A percentile compares a stretch with the other conserved stretches of the same genome.
Evolutionary conservation across 2,329 filamentous ascomycete genomes (phyloP).

Genomic region (Pestalotiopsis sp.): DNA sequence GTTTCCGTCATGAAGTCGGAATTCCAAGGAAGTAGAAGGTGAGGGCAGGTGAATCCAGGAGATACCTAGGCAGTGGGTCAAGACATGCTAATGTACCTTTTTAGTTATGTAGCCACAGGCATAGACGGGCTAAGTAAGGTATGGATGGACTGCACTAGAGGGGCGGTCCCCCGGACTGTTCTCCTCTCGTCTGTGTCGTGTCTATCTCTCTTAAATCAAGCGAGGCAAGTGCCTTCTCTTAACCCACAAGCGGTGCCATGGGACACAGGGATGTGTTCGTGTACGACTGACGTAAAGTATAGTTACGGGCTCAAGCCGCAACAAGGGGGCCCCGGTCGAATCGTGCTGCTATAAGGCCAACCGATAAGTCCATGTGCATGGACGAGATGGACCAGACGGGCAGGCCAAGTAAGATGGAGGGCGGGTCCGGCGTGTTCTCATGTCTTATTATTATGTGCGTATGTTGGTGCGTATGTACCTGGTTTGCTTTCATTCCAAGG

Average conservation of each 20-base stretch:
- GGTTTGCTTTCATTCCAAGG: background rate
- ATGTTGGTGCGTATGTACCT: background rate
- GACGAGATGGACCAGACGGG: background rate
- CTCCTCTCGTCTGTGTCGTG: background rate
- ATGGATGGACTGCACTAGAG: background rate
- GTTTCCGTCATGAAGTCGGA: background rate
- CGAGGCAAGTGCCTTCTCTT: background rate
- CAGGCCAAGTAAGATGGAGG: constrained; percentile 1
- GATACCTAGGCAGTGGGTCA: background rate
- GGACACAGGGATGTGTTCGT: constrained; percentile 4
- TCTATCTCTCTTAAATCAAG: constrained; percentile 1
- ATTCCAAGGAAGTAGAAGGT: background rate
- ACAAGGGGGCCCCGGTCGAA: background rate
- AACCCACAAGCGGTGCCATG: background rate
- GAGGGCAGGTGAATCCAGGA: background rate
- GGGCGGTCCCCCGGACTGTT: background rate
- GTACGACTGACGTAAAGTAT: constrained; percentile 9
- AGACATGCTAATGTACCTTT: background rate
- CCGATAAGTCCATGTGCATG: constrained; percentile 3
- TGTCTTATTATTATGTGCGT: background rate
- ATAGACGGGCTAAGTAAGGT: background rate
- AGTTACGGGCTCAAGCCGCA: background rate
- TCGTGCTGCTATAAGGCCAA: background rate
- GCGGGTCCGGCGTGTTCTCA: background rate
- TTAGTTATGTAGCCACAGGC: background rate